Percentiles rank a stretch among this genome's conserved stretches.
Evolutionary conservation across 257 asterid species (phyloP).

Genomic region (Scutellaria baicalensis): DNA sequence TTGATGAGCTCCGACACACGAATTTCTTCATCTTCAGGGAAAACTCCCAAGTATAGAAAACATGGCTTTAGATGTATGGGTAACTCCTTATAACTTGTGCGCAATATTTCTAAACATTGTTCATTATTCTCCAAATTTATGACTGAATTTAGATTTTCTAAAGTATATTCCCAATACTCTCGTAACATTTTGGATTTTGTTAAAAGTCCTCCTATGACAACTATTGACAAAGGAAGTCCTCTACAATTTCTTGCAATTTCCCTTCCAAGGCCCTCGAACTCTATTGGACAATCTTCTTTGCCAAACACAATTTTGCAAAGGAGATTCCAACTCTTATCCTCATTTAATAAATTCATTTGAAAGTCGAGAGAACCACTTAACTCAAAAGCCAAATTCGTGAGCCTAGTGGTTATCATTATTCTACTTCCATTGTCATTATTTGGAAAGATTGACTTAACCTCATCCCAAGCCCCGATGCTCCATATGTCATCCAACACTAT

Average conservation of each 20-base stretch:
- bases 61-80: background rate
- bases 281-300: background rate
- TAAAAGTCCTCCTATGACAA: background rate
- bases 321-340: background rate
- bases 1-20: background rate
- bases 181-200: background rate
- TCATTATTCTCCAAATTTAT: background rate
- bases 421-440: background rate
- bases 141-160: background rate
- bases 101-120: background rate
- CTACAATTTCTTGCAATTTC: background rate
- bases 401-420: background rate
- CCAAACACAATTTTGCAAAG: background rate
- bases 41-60: background rate
- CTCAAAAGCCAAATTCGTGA: background rate
- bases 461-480: background rate
- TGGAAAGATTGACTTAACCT: background rate
- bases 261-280: background rate
- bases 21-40: background rate
- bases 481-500: background rate
- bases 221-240: slow-evolving; percentile 11
- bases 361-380: background rate
- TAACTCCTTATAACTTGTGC: background rate
- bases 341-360: background rate
- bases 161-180: background rate